Evolutionary conservation across 495 filamentous ascomycete species (phyloP).

Genomic region (Podospora pseudocomata): DNA sequence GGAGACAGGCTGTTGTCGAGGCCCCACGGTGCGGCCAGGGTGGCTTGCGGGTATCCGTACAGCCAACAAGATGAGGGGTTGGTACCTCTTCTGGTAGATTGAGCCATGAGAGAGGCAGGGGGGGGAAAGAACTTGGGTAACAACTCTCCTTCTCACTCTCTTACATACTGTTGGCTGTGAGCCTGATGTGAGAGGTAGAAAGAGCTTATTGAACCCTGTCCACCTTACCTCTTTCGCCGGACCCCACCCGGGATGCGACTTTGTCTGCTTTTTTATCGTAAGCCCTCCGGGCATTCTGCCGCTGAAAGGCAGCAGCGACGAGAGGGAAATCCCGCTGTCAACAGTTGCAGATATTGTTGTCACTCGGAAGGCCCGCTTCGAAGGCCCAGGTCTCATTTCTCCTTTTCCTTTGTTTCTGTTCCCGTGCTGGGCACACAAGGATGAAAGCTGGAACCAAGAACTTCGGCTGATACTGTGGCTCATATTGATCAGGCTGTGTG

Average conservation of each 20-base stretch:
- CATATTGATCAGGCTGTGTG: not conserved
- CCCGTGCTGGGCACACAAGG: not conserved
- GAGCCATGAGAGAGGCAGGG: no score
- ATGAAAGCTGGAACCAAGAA: not conserved
- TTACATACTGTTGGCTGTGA: not conserved
- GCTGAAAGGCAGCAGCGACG: slow-evolving; percentile 7
- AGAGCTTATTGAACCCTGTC: not conserved
- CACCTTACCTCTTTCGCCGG: slow-evolving; percentile 4
- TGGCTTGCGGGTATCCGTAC: slow-evolving; percentile 1
- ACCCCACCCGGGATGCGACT: slow-evolving; percentile 18
- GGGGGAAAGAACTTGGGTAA: no score
- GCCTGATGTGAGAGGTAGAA: not conserved
- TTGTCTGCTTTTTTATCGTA: not conserved
- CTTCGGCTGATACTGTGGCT: not conserved
- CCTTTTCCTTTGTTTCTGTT: not conserved
- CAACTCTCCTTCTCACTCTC: not conserved
- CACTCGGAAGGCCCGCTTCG: slow-evolving; percentile 6
- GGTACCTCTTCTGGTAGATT: not conserved
- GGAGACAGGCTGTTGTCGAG: not conserved
- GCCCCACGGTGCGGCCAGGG: not conserved
- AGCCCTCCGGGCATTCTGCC: not conserved
- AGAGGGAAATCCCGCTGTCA: not conserved
- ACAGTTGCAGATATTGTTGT: not conserved
- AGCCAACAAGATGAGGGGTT: slow-evolving; percentile 8
- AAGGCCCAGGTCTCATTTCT: not conserved